Evolutionary conservation across 1,284 basidiomycete species (phyloP).

Genomic region (Sphagnurus paluster): DNA sequence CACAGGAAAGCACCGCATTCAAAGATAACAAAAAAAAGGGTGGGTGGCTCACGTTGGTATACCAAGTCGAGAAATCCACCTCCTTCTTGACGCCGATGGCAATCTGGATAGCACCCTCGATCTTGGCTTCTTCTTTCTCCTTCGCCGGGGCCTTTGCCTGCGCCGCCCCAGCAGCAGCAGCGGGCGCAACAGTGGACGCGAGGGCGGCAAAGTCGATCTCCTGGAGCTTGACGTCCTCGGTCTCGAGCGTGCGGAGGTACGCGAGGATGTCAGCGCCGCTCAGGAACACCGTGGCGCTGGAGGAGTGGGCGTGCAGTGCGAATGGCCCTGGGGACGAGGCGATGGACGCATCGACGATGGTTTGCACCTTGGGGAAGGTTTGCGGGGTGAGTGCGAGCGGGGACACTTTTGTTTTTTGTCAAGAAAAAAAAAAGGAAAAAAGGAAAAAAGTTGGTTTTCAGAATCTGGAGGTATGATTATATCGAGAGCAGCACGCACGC

Average conservation of each 20-base stretch:
- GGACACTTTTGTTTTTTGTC: too few species aligned
- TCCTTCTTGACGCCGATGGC: constrained; percentile 95
- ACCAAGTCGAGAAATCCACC: constrained; percentile 92
- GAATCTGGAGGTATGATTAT: not conserved
- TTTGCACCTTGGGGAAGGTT: constrained; percentile 75
- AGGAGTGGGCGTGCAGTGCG: constrained; percentile 77
- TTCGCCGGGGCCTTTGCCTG: constrained; percentile 45
- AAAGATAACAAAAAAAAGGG: too few species aligned
- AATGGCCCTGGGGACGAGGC: constrained; percentile 60
- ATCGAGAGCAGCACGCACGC: constrained; percentile 48
- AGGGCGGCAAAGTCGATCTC: constrained; percentile 75
- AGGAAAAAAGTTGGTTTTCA: too few species aligned
- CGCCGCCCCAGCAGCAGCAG: too few species aligned
- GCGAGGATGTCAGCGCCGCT: constrained; percentile 73
- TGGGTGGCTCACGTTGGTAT: constrained; percentile 88
- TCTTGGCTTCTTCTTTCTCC: constrained; percentile 77
- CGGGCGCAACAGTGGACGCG: constrained; percentile 39
- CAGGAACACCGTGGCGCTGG: constrained; percentile 73
- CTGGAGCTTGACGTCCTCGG: constrained; percentile 59
- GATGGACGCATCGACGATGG: constrained; percentile 80
- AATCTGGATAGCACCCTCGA: constrained; percentile 87
- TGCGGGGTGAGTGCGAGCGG: constrained; percentile 70
- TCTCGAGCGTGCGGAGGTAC: constrained; percentile 74
- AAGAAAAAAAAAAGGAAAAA: too few species aligned
- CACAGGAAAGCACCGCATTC: too few species aligned